Base-by-base conservation (phyloP, 2,329 filamentous ascomycete species). In the Penicillium janthinellum region DNA sequence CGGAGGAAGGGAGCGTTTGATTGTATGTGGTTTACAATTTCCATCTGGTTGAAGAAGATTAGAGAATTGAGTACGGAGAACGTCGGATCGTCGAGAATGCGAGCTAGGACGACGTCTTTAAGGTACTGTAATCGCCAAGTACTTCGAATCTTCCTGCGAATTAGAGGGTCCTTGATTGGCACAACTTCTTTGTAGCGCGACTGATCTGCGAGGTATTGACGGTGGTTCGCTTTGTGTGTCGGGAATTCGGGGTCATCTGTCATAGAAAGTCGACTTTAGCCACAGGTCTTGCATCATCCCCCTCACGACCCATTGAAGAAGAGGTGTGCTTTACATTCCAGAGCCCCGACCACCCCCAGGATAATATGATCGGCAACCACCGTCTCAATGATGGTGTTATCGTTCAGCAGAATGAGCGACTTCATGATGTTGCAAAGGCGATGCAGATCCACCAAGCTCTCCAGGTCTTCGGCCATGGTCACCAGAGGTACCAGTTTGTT, bases 41-140 rank as follows among this genome's bases (percentile, higher is more conserved):
- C 95, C 69, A 98, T 93, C 79, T 99, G 95, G 79, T 98, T 95
- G 83, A 96, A 99, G 81, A 97, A 99, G 67, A 99, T 99, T 68
- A 98, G 85, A 53, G 92, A 96, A 78, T 98, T 99, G 65, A 99
- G 87, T 28, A 98, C 93, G 25, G 92, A 96, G 76, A 98, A 99
- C 20, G 95, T 99, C 52, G 94, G 94, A 75, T 99, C 95, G 77
- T 99, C 95, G 62, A 99, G 84, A 64, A 99, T 98, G 63, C 95
- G 88, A 34, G 95, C 95, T 45, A 99, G 84, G 0, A 98, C 94
- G n/a, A 99, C 95, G 71, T 99, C 95, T 76, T 98, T 99, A 56
- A 99, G 84, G 74, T 99, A 99, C 72, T 96, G 93, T 37, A 99
- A 81, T 41, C 95, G 90, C 79, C 97, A 97, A 0, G 95, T 98